Percentiles rank a stretch among this genome's conserved stretches.
phyloP scores from a whole-genome alignment of 352 stramenopile genomes.

The Globisporangium okanoganense region DNA sequence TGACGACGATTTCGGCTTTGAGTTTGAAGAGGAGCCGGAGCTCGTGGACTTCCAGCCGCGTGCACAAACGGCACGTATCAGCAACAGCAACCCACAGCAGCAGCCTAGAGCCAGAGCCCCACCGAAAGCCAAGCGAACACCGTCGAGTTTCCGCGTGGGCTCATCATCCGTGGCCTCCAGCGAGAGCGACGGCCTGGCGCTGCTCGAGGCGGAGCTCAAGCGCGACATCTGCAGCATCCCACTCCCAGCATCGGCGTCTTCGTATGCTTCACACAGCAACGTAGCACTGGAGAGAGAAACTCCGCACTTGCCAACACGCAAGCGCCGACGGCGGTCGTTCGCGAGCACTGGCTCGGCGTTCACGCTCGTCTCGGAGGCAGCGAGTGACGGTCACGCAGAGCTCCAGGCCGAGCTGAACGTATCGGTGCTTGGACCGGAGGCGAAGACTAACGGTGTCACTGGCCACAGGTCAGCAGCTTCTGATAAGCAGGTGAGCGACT shows the following conservation, averaged over 20 bases:
- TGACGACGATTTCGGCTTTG: conserved; percentile 1
- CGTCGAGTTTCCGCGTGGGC: not conserved
- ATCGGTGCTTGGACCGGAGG: not conserved
- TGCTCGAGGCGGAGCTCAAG: conserved; percentile 46
- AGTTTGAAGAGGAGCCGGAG: conserved; percentile 4
- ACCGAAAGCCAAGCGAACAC: not conserved
- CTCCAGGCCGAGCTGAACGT: conserved; percentile 29
- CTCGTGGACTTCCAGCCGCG: not conserved
- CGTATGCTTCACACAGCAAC: not conserved
- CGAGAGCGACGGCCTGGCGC: conserved; percentile 31
- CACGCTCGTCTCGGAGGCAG: not conserved
- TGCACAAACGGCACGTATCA: not conserved
- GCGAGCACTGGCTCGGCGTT: conserved; percentile 3
- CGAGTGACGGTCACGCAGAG: conserved; percentile 24
- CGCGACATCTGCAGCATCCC: conserved; percentile 6
- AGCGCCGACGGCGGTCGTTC: not conserved
- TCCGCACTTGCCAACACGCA: not conserved
- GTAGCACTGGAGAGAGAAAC: not conserved
- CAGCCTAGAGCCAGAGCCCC: not conserved
- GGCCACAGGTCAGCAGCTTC: not conserved
- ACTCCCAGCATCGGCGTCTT: not conserved
- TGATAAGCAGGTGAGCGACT: not conserved
- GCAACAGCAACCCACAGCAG: not conserved
- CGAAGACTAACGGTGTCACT: not conserved
- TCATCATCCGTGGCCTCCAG: conserved; percentile 23